phyloP scores from a whole-genome alignment of 305 asterid species.

The Coffea humblotiana region DNA sequence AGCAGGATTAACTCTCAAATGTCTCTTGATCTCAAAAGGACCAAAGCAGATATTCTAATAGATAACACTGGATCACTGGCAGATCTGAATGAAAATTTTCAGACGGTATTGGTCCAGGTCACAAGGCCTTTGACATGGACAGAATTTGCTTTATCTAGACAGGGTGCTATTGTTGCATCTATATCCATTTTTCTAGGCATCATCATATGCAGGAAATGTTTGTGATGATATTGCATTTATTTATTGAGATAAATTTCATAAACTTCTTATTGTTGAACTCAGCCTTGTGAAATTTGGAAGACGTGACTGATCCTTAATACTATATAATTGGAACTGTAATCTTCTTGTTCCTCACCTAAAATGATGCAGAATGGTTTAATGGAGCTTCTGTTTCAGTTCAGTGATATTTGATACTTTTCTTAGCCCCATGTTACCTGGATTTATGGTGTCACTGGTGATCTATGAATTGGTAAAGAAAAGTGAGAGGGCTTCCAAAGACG shows the following conservation, averaged over 20 bases:
- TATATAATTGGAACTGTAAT: neutral
- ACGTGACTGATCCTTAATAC: neutral
- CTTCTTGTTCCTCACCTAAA: neutral
- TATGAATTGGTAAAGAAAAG: no score
- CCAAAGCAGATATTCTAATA: slow-evolving; percentile 65
- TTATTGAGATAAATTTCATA: neutral
- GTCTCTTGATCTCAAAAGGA: slow-evolving; percentile 72
- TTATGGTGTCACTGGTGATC: no score
- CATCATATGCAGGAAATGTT: slow-evolving; percentile 24
- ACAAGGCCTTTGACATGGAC: slow-evolving; percentile 77
- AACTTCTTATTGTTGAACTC: neutral
- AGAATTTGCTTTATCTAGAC: slow-evolving; percentile 71
- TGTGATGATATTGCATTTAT: neutral
- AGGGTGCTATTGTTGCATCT: slow-evolving; percentile 50
- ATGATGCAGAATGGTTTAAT: neutral
- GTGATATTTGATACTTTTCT: neutral
- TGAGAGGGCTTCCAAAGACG: no score
- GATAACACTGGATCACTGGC: slow-evolving; percentile 70
- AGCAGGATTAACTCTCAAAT: slow-evolving; percentile 83
- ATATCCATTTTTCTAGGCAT: slow-evolving; percentile 32
- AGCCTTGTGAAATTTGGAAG: neutral
- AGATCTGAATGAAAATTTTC: slow-evolving; percentile 55
- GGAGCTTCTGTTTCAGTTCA: neutral
- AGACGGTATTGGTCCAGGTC: slow-evolving; percentile 49
- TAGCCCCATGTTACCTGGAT: neutral